Evolutionary conservation across 805 yeast species (phyloP).

Genomic region (Tetrapisispora taiwanensis): DNA sequence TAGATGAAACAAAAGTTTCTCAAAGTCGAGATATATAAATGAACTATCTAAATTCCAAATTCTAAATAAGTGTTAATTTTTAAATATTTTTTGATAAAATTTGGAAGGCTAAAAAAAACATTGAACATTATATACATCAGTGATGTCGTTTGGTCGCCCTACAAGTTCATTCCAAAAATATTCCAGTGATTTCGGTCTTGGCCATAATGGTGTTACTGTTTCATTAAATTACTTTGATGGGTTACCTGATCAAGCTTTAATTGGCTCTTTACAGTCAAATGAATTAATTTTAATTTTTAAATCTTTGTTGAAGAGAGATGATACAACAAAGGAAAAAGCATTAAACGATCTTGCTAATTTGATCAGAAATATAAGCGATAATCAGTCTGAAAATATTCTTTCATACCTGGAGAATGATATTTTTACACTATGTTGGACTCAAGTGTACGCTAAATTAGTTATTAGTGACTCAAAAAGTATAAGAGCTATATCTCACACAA

Average conservation of each 20-base stretch:
- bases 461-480: conserved; percentile 60
- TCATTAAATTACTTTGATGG: conserved; percentile 71
- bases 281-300: conserved; percentile 56
- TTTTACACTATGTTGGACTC: conserved; percentile 60
- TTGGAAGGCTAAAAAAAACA: too few species aligned
- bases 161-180: conserved; percentile 20
- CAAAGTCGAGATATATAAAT: too few species aligned
- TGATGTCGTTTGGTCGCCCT: conserved; percentile 26
- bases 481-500: conserved; percentile 50
- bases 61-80: too few species aligned
- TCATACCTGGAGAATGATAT: conserved; percentile 36
- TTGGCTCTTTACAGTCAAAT: conserved; percentile 35
- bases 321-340: conserved; percentile 78
- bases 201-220: conserved; percentile 40
- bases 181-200: conserved; percentile 28
- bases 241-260: conserved; percentile 54
- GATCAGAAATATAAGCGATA: conserved; percentile 18
- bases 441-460: conserved; percentile 70
- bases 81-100: too few species aligned
- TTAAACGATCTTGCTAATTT: conserved; percentile 41
- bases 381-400: neutral
- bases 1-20: too few species aligned
- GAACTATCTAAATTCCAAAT: too few species aligned
- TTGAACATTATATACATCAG: neutral
- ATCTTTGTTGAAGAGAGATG: conserved; percentile 65